These are phyloP conservation scores for Cantharellus cinnabarinus DNA, from an alignment of 768 basidiomycete species.

Conservation along the genomic window DNA sequence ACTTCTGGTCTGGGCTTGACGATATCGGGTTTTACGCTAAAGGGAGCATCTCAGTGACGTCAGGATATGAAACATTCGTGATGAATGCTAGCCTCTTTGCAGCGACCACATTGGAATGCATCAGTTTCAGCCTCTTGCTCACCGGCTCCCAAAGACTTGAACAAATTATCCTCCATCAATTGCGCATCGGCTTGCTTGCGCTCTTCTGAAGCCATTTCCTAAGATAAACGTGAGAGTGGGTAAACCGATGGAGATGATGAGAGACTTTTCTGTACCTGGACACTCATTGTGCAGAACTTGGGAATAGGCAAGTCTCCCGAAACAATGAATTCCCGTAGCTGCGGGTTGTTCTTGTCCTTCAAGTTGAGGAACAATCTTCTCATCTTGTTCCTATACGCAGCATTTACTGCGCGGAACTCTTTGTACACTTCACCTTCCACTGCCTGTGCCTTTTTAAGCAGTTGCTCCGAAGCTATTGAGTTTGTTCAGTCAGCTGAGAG, in stretches of 20 bases:
- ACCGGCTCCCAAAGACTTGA: constrained; percentile 75
- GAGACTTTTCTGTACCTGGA: constrained; percentile 32
- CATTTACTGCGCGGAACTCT: constrained; percentile 24
- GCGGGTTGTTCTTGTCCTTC: constrained; percentile 87
- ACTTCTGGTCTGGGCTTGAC: constrained; percentile 90
- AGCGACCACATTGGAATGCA: constrained; percentile 89
- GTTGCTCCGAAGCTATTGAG: constrained; percentile 39
- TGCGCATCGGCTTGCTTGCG: constrained; percentile 65
- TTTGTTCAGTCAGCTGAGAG: background rate
- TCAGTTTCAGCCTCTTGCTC: constrained; percentile 89
- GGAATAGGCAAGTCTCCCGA: constrained; percentile 54
- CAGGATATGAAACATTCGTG: background rate
- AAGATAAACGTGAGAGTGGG: background rate
- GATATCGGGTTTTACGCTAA: constrained; percentile 72
- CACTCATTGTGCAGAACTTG: constrained; percentile 60
- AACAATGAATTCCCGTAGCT: constrained; percentile 65
- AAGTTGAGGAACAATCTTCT: constrained; percentile 80
- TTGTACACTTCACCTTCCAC: constrained; percentile 48
- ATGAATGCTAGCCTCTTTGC: constrained; percentile 51
- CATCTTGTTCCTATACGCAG: constrained; percentile 55
- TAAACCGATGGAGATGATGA: background rate
- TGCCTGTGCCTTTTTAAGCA: constrained; percentile 41
- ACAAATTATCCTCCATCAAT: constrained; percentile 70
- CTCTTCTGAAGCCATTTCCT: constrained; percentile 96
- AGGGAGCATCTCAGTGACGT: background rate